Percentiles rank a stretch among this genome's conserved stretches.
Evolutionary conservation across 78 protist species (phyloP).

Genomic region (Chrysochromulina parva): DNA sequence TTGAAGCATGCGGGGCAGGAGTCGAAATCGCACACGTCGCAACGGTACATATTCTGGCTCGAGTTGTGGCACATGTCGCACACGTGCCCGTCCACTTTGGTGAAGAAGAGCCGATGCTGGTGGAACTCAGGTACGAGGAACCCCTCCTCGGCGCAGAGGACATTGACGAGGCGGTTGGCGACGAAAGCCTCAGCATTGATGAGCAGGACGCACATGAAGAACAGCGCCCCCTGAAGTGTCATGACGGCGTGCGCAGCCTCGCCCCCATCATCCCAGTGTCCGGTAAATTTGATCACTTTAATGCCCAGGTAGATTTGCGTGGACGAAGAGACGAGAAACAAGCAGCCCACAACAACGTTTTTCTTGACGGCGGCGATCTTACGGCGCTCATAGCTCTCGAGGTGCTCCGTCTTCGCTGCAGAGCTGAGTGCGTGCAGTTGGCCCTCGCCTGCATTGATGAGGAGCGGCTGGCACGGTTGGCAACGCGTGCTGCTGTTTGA

Average conservation of each 20-base stretch:
- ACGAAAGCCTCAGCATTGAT: neutral
- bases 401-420: neutral
- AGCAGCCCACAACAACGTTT: neutral
- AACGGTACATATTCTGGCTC: neutral
- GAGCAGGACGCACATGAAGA: neutral
- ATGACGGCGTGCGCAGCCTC: no score
- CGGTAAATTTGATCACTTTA: neutral
- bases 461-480: no score
- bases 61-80: neutral
- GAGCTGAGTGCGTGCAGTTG: no score
- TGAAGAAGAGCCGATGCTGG: conserved; percentile 2
- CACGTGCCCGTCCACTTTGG: neutral
- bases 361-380: neutral
- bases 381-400: neutral
- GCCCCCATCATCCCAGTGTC: neutral
- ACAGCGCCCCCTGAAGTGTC: neutral
- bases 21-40: conserved; percentile 5
- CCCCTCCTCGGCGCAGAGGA: neutral
- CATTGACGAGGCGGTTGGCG: neutral
- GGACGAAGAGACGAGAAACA: neutral
- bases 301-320: neutral
- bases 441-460: no score
- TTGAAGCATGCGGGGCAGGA: conserved; percentile 10
- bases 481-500: no score
- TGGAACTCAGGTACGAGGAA: conserved; percentile 18